phyloP scores from a whole-genome alignment of 192 early-diverging fungal species.

The Entomortierella parvispora region DNA sequence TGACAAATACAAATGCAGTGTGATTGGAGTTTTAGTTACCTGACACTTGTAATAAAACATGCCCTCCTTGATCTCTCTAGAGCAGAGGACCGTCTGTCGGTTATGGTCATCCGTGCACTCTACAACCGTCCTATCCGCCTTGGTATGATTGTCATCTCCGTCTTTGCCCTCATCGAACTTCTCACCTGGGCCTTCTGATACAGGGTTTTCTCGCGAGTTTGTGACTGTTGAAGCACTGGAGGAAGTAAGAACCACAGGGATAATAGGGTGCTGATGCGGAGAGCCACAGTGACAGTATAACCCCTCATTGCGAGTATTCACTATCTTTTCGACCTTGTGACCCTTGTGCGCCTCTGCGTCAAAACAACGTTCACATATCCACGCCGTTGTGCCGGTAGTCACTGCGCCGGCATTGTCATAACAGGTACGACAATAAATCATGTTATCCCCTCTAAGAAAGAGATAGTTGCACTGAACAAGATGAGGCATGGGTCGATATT shows the following conservation, averaged over 20 bases:
- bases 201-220: background rate
- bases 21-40: background rate
- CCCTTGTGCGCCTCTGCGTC: slow-evolving; percentile 14
- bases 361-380: slow-evolving; percentile 43
- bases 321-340: slow-evolving; percentile 11
- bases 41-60: slow-evolving; percentile 33
- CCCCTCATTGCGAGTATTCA: slow-evolving; percentile 25
- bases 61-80: slow-evolving; percentile 29
- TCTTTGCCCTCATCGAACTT: background rate
- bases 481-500: slow-evolving; percentile 28
- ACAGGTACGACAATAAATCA: slow-evolving; percentile 28
- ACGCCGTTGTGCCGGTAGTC: background rate
- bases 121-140: no score
- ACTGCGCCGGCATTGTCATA: background rate
- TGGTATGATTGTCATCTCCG: no score
- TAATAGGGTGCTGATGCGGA: background rate
- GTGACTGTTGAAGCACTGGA: background rate
- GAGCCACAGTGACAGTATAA: slow-evolving; percentile 41
- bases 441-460: slow-evolving; percentile 21
- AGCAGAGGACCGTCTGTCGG: slow-evolving; percentile 37
- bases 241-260: background rate
- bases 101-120: slow-evolving; percentile 34
- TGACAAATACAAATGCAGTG: background rate
- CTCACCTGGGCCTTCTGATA: background rate
- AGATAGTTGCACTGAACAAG: slow-evolving; percentile 32